phyloP scores from a whole-genome alignment of 2,329 filamentous ascomycete genomes.

The Colletotrichum sp. region DNA sequence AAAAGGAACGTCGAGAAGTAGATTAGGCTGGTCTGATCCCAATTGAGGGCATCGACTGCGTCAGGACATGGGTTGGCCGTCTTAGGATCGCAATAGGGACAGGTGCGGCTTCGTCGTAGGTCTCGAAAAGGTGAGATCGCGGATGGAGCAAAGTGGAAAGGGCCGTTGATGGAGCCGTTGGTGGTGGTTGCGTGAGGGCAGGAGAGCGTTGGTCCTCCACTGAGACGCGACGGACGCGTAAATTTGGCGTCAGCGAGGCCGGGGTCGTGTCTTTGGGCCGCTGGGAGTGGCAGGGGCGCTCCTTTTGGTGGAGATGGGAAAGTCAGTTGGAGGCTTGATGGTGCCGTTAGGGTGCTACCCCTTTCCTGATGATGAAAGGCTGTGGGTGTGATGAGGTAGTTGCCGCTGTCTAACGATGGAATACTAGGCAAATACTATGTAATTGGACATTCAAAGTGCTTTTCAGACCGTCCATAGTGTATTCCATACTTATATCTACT shows the following conservation, averaged over 20 bases:
- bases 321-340: not conserved
- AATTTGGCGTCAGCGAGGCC: constrained; percentile 33
- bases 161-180: not conserved
- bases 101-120: not conserved
- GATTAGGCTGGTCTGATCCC: not conserved
- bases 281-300: not conserved
- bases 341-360: not conserved
- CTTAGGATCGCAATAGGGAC: not conserved
- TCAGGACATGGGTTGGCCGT: not conserved
- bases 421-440: no score
- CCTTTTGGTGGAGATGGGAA: not conserved
- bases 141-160: not conserved
- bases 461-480: no score
- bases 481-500: no score
- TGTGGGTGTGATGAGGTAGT: no score
- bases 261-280: constrained; percentile 9
- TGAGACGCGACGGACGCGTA: constrained; percentile 35
- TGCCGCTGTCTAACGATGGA: no score
- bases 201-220: not conserved
- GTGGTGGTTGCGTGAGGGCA: not conserved
- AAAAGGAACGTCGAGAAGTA: not conserved
- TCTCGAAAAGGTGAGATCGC: not conserved
- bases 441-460: no score
- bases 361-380: not conserved
- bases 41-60: not conserved